Evolutionary conservation across 768 basidiomycete genomes (phyloP).

Genomic region (Boletus rubescentipes): DNA sequence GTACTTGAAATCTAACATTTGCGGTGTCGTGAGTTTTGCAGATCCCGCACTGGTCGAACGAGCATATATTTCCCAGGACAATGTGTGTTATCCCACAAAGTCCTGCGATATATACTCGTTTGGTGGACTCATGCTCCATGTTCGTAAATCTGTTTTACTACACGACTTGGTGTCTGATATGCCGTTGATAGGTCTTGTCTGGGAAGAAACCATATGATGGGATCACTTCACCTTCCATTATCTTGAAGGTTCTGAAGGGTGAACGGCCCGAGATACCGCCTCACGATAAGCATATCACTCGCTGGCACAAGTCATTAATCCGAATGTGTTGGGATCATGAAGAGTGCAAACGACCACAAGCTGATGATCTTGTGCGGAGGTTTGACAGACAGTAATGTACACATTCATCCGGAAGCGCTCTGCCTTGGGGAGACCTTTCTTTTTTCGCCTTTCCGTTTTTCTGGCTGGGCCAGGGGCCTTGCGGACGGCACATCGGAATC

Average conservation of each 20-base stretch:
- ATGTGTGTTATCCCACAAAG: slow-evolving; percentile 12
- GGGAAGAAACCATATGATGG: slow-evolving; percentile 22
- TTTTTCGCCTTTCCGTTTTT: neutral
- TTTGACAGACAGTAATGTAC: neutral
- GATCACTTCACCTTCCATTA: neutral
- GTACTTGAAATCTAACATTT: slow-evolving; percentile 32
- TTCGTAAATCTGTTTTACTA: slow-evolving; percentile 8
- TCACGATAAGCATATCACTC: neutral
- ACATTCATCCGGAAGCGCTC: neutral
- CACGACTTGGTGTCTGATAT: slow-evolving; percentile 4
- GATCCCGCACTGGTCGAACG: slow-evolving; percentile 34
- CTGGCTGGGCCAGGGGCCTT: slow-evolving; percentile 1
- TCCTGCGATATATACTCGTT: slow-evolving; percentile 32
- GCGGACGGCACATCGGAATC: neutral
- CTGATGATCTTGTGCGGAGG: slow-evolving; percentile 3
- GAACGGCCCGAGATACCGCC: slow-evolving; percentile 14
- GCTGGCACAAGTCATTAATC: slow-evolving; percentile 8
- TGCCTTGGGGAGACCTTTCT: no score
- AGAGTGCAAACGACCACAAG: slow-evolving; percentile 19
- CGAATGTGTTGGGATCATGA: slow-evolving; percentile 17
- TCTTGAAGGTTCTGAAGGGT: neutral
- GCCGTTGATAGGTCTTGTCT: slow-evolving; percentile 16
- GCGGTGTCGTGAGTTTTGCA: slow-evolving; percentile 47
- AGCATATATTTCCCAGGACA: neutral
- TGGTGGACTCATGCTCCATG: slow-evolving; percentile 37